Base-by-base conservation (phyloP, 331 rosid species). In the Acacia pycnantha region DNA sequence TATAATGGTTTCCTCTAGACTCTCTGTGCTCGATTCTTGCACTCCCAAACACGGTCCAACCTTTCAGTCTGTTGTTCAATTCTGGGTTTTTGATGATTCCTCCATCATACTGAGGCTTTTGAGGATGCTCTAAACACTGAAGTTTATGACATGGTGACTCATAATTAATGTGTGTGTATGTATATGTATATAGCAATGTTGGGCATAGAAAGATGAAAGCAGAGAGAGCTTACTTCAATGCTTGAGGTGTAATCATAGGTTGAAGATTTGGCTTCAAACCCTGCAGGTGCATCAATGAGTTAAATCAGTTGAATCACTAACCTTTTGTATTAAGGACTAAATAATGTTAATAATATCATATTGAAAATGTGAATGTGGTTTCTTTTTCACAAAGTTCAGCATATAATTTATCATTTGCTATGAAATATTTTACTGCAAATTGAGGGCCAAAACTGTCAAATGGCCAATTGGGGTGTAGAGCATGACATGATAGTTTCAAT, bases 111-210 rank as follows among this genome's bases (percentile, higher is more conserved):
- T 72, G 61, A 26, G 76, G 43, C 76, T 27, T 72, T 26, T 46
- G 76, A 72, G 76, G 76, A 13, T 46, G 53, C 53, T 71, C 76
- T 46, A 71, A 2, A 71, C 76, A 71, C 76, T 71, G 76, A 71
- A 24, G 22, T 43, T 46, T 31, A 44, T 12, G 51, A 26, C 59
- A 46, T 44, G 58, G 24, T 6, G 40, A 44, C 11, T 29, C 56
- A 12, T 16, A 24, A 6, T 22, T 12, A 13, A 5, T 13, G 40
- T 1, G 22, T 14, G 44, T 69, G 18, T 40, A 6, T 3, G 2
- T 21, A 7, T 4, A 2, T 11, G 22, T 35, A 1, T 11, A 3
- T 35, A 11, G 11, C 16, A 37, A 21, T 21, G 48, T n/a, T 43
- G 31, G 14, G 26, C 48, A 43, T 11, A 43, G 51, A n/a, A 41